Conservation (phyloP, 2,329 filamentous ascomycete genomes). For the Neophaeococcomyces aloes region DNA sequence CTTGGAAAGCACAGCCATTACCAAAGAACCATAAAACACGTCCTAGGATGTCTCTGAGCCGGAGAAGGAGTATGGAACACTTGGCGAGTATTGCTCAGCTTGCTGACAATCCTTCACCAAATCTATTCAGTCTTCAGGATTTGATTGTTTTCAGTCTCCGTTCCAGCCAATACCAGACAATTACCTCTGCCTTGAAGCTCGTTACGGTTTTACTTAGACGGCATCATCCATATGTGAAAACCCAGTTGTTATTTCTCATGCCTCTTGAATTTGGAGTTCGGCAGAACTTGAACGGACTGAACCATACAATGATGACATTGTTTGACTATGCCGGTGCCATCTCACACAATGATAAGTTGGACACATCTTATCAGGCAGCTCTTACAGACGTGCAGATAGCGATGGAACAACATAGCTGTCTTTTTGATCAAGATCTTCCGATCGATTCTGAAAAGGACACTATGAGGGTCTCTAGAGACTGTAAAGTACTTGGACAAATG, state of each 20-base stretch:
- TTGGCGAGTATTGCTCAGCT: conserved; percentile 68
- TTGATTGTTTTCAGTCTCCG: conserved; percentile 74
- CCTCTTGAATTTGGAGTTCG: conserved; percentile 36
- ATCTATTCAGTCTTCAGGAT: conserved; percentile 88
- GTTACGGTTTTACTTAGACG: conserved; percentile 75
- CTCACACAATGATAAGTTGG: conserved; percentile 28
- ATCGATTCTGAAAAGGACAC: conserved; percentile 25
- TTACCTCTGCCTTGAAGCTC: conserved; percentile 78
- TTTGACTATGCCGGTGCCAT: conserved; percentile 30
- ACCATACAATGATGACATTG: conserved; percentile 31
- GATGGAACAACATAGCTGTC: conserved; percentile 21
- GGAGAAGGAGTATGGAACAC: conserved; percentile 80
- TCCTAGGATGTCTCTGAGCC: conserved; percentile 48
- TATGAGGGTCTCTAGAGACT: conserved; percentile 14
- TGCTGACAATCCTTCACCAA: conserved; percentile 65
- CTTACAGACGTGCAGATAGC: conserved; percentile 28
- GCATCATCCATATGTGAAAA: conserved; percentile 77
- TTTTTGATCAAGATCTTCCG: conserved; percentile 42
- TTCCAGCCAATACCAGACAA: conserved; percentile 78
- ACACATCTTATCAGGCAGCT: conserved; percentile 35
- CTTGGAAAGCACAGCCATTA: conserved; percentile 40
- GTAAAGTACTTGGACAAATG: conserved; percentile 39
- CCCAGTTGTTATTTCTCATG: conserved; percentile 54
- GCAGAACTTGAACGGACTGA: conserved; percentile 39
- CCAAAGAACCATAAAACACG: conserved; percentile 46